Conservation (phyloP, 805 yeast genomes). For the Phaffomyces thermotolerans region DNA sequence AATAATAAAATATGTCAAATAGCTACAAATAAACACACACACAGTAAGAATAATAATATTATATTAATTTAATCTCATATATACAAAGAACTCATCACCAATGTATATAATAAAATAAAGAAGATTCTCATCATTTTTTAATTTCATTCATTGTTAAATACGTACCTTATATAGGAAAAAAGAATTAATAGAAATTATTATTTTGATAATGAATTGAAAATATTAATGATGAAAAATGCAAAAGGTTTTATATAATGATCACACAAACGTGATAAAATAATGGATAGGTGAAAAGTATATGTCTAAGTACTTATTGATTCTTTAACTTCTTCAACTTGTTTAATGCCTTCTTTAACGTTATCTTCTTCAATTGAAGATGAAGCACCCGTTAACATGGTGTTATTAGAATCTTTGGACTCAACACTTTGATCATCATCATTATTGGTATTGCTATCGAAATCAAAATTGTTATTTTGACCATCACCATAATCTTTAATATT, state of each 20-base stretch:
- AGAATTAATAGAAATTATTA: too few relatives aligned
- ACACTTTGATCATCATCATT: slow-evolving; percentile 22
- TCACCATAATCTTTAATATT: slow-evolving; percentile 11
- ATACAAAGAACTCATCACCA: not conserved
- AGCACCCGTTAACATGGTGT: slow-evolving; percentile 1
- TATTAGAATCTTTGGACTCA: slow-evolving; percentile 3
- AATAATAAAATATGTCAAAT: slow-evolving; percentile 15
- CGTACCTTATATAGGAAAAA: too few relatives aligned
- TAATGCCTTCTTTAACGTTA: not conserved
- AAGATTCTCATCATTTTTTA: too few relatives aligned
- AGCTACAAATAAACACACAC: not conserved
- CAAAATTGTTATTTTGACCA: slow-evolving; percentile 25
- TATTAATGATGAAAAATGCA: too few relatives aligned
- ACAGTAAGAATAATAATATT: not conserved
- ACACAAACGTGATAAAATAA: not conserved
- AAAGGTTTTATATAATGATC: too few relatives aligned
- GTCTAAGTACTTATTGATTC: not conserved
- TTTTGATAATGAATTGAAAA: too few relatives aligned
- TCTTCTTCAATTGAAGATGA: slow-evolving; percentile 2
- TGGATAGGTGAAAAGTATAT: not conserved
- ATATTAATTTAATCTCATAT: not conserved
- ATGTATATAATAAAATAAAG: too few relatives aligned
- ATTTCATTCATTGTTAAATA: too few relatives aligned
- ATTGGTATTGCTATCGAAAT: slow-evolving; percentile 18
- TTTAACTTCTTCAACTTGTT: not conserved